Conservation (phyloP, 352 stramenopile species). For the Thalassiosira hispida region DNA sequence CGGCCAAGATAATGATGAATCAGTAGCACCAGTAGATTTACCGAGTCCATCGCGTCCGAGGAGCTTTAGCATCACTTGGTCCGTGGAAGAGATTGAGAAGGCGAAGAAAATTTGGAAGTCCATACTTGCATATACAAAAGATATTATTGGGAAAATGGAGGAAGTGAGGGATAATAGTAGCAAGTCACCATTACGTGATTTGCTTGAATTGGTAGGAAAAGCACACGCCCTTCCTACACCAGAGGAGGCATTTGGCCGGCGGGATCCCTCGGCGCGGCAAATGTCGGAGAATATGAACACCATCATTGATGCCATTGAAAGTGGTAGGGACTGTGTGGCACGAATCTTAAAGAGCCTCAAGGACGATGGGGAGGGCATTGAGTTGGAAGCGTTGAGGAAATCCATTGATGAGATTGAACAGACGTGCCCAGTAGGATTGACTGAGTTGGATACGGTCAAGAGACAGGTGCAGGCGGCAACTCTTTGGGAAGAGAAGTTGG, state of each 20-base stretch:
- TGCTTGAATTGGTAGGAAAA: slow-evolving; percentile 55
- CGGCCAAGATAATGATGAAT: slow-evolving; percentile 8
- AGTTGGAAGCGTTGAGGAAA: slow-evolving; percentile 65
- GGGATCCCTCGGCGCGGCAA: slow-evolving; percentile 61
- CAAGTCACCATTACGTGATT: slow-evolving; percentile 44
- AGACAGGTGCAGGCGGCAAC: slow-evolving; percentile 46
- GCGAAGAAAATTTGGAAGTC: slow-evolving; percentile 62
- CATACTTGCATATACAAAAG: slow-evolving; percentile 50
- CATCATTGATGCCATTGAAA: slow-evolving; percentile 68
- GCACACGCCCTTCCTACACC: slow-evolving; percentile 61
- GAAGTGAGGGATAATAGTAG: slow-evolving; percentile 17
- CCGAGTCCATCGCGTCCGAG: slow-evolving; percentile 8
- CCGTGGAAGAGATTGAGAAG: slow-evolving; percentile 56
- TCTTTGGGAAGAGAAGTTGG: slow-evolving; percentile 66
- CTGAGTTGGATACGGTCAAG: slow-evolving; percentile 61
- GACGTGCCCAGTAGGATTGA: slow-evolving; percentile 50
- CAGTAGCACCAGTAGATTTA: slow-evolving; percentile 10
- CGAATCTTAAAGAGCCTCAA: slow-evolving; percentile 64
- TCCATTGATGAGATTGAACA: slow-evolving; percentile 53
- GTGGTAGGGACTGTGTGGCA: slow-evolving; percentile 59
- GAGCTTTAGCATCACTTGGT: slow-evolving; percentile 51
- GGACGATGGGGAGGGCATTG: slow-evolving; percentile 65
- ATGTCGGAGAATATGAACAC: slow-evolving; percentile 68
- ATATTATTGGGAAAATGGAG: slow-evolving; percentile 39
- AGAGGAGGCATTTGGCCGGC: slow-evolving; percentile 63